Evolutionary conservation across 2,329 filamentous ascomycete genomes (phyloP).

Genomic region (Fusarium sp.): DNA sequence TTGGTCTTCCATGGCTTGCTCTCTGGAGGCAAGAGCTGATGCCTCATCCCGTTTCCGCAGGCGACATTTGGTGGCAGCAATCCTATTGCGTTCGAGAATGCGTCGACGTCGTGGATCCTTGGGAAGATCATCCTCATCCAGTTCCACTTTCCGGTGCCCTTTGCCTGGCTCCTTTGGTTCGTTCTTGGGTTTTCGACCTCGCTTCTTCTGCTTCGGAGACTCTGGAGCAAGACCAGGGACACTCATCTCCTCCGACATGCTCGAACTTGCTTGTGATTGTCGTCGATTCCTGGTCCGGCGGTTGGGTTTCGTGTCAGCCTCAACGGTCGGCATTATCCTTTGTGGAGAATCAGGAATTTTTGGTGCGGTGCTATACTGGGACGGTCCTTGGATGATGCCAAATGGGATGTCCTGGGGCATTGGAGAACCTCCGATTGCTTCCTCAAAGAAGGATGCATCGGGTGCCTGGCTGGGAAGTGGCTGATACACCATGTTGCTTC

Average conservation of each 20-base stretch:
- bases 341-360: conserved; percentile 7
- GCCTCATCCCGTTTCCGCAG: conserved; percentile 47
- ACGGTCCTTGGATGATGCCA: conserved; percentile 27
- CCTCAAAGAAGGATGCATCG: conserved; percentile 43
- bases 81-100: conserved; percentile 48
- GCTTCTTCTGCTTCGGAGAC: conserved; percentile 37
- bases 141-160: conserved; percentile 20
- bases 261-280: conserved; percentile 23
- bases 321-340: conserved; percentile 18
- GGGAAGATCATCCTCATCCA: conserved; percentile 38
- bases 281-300: conserved; percentile 18
- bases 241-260: conserved; percentile 13
- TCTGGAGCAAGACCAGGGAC: not conserved
- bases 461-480: conserved; percentile 30
- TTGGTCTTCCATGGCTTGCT: conserved; percentile 47
- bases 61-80: conserved; percentile 50
- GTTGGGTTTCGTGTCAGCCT: conserved; percentile 23
- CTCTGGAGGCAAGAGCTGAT: conserved; percentile 44
- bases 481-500: conserved; percentile 33
- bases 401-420: conserved; percentile 34
- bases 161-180: conserved; percentile 23
- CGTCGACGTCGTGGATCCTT: conserved; percentile 42
- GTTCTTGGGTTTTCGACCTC: conserved; percentile 43
- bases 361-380: conserved; percentile 23
- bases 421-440: conserved; percentile 40